These are phyloP conservation scores for Cairneyella variabilis DNA, from an alignment of 495 filamentous ascomycete species.

Conservation along the genomic window DNA sequence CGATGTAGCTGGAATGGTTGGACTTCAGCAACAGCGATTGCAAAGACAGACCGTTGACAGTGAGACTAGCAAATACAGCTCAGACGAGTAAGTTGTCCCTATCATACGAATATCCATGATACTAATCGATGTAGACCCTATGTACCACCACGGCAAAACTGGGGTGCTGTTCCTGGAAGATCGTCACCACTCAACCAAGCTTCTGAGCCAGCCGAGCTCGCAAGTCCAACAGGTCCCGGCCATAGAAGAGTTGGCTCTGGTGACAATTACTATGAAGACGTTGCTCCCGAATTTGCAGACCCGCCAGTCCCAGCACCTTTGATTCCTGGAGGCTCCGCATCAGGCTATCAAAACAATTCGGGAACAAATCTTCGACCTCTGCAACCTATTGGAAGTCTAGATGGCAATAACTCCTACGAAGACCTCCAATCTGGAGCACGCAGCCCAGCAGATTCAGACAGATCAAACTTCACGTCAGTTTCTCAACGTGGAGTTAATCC, in stretches of 20 bases:
- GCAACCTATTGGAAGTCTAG: conserved; percentile 17
- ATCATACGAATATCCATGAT: neutral
- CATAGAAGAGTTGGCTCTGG: conserved; percentile 38
- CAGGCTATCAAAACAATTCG: conserved; percentile 29
- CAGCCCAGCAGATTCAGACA: conserved; percentile 72
- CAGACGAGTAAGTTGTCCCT: conserved; percentile 61
- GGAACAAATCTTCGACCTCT: conserved; percentile 22
- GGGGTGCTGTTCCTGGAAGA: conserved; percentile 47
- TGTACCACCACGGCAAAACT: conserved; percentile 59
- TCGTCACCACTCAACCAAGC: conserved; percentile 30
- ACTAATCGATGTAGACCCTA: conserved; percentile 49
- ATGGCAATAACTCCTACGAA: conserved; percentile 42
- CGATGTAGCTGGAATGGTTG: conserved; percentile 65
- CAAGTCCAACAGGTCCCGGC: conserved; percentile 20
- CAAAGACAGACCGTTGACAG: conserved; percentile 46
- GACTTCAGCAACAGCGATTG: conserved; percentile 55
- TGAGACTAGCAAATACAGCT: conserved; percentile 64
- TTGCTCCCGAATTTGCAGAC: conserved; percentile 77
- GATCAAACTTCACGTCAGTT: conserved; percentile 79
- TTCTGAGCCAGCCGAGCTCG: conserved; percentile 29
- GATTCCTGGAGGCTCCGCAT: conserved; percentile 14
- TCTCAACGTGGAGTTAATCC: conserved; percentile 85
- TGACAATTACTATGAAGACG: conserved; percentile 84
- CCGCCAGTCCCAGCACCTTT: conserved; percentile 24
- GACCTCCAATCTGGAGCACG: conserved; percentile 62